Evolutionary conservation across 164 flowering plant species (phyloP), one percentile per base, ranked within the genome.

Genomic region (Aristolochia californica): DNA sequence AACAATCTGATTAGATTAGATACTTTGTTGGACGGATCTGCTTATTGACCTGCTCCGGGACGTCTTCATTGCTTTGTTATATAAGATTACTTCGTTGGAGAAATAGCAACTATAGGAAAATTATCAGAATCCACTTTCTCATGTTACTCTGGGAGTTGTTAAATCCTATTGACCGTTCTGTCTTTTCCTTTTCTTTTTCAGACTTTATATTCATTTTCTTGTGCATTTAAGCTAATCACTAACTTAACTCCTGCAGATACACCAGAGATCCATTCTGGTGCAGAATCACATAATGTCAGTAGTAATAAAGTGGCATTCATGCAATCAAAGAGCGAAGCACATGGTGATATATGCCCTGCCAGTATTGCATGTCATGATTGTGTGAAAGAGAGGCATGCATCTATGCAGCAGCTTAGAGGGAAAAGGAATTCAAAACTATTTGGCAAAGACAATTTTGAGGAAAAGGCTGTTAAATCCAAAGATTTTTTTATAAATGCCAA

Each of bases 371-470:
- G 49, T 55, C 56, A 69, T 57, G 59, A 26, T 45, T 56, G 59
- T 57, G 60, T 49, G 65, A 56, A 67, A 24, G 82, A 77, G 58
- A 74, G 79, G 66, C 74, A 73, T 67, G 59, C 78, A 56, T 83
- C 95, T 45, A 72, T 75, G 76, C 79, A 93, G 93, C 88, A 80
- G 65, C 66, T 53, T 50, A 85, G 85, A 75, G 81, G 90, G 60
- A 83, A 82, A 75, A 78, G 90, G 69, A 83, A 83, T n/a, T 75
- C 79, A 18, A 78, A 85, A 61, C 72, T 65, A 47, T 59, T 44
- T 5, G 67, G 71, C 61, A 79, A 68, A 63, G 68, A 53, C 13
- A 73, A 67, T 61, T 59, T 51, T 17, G 76, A 68, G 54, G 68
- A 64, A 22, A 43, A 53, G 43, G 68, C 73, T 64, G 78, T 64